Percentiles rank a stretch among this genome's conserved stretches.
These are phyloP conservation scores for Jatropha multifida DNA, from an alignment of 441 rosid genomes.

Conservation along the genomic window DNA sequence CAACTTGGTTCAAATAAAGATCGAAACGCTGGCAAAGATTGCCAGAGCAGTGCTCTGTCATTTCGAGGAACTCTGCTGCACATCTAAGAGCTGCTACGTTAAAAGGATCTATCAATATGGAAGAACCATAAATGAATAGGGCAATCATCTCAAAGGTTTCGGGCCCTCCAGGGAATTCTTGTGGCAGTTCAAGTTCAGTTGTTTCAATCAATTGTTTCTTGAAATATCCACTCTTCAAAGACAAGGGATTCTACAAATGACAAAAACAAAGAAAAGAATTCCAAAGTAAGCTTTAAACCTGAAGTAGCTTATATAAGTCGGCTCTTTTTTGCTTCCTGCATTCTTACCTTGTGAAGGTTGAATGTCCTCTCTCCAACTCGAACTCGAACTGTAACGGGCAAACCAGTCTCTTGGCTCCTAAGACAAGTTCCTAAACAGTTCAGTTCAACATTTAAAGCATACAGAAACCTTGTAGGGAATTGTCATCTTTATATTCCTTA, in stretches of 20 bases:
- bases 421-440: conserved; percentile 6
- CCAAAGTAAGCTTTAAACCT: not conserved
- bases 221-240: conserved; percentile 72
- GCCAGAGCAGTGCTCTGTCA: conserved; percentile 54
- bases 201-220: conserved; percentile 43
- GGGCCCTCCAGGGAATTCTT: conserved; percentile 73
- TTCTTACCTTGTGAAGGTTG: conserved; percentile 66
- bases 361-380: conserved; percentile 50
- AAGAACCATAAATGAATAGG: conserved; percentile 63
- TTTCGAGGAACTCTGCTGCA: conserved; percentile 72
- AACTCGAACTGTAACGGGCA: conserved; percentile 61
- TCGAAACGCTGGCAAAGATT: conserved; percentile 74
- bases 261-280: conserved; percentile 13
- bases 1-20: conserved; percentile 77
- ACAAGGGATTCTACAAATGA: conserved; percentile 52
- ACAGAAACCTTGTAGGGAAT: not conserved
- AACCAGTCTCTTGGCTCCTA: conserved; percentile 86
- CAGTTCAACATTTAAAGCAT: not conserved
- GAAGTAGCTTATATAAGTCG: not conserved
- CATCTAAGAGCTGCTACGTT: conserved; percentile 67
- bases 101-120: conserved; percentile 60
- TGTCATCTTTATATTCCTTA: conserved; percentile 12
- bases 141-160: conserved; percentile 69
- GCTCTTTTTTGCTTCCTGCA: not conserved
- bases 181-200: conserved; percentile 51